Base-by-base conservation (phyloP, 345 rosid genomes). In the Eutrema heterophyllum region DNA sequence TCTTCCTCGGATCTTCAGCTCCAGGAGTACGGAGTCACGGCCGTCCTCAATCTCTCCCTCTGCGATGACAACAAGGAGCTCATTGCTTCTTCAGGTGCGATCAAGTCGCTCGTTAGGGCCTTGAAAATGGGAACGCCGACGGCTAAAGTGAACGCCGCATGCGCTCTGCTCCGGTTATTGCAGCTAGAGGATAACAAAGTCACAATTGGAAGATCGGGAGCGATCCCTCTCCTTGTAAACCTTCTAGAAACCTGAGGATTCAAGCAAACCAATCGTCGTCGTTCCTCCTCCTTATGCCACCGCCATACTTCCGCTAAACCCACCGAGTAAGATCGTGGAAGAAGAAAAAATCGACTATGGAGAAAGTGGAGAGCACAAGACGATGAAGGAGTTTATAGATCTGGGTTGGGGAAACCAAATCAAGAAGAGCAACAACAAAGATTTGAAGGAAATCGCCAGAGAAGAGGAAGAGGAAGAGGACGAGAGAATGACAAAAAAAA, bases 21-120 rank as follows among this genome's bases (percentile, higher is more conserved):
- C 59, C 99, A 95, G 53, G 97, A 95, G 84, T 82, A 88, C 67
- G 97, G 97, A 0, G 97, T 95, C 78, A 95, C 99, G 2, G 89
- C 99, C n/a, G 71, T 92, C 58, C 76, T 90, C 77, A 92, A 92
- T 58, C 87, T 95, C 7, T 92, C 99, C 12, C 84, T 95, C 32
- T 95, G 97, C 78, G 99, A 95, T 51, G 99, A 95, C 81, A 95
- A 92, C 79, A 95, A 92, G 58, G 89, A 76, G 21, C 59, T 72
- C 44, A 88, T 95, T 16, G 88, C 92, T 35, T 84, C 85, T 4
- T 85, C 97, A 0, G 99, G 97, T 40, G 99, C 97, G 24, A 85
- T 89, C 29, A 95, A 83, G 86, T 96, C 99, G 33, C 83, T 95
- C 1, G 96, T 86, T 5, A 74, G 84, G 71, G 92, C 93, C 24